A percentile compares a stretch with the other conserved stretches of the same genome.
These are phyloP conservation scores for Lupinus albus DNA, from an alignment of 306 rosid species.

Conservation along the genomic window DNA sequence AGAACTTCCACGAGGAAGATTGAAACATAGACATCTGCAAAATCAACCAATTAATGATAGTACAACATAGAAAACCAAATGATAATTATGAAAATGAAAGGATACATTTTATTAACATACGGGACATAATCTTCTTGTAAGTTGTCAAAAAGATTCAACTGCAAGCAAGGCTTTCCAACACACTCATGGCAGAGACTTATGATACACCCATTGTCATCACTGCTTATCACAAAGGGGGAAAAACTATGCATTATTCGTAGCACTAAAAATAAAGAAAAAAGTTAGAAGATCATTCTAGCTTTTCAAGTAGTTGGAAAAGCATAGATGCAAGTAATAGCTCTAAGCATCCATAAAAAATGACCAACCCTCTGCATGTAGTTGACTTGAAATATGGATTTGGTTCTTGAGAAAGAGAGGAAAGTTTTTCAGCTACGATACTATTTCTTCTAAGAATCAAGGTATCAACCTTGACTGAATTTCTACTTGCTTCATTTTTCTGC, in stretches of 20 bases:
- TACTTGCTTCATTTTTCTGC: no score
- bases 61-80: neutral
- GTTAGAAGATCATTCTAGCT: no score
- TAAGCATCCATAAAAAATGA: neutral
- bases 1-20: constrained; percentile 29
- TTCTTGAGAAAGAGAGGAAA: constrained; percentile 23
- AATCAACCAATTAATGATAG: neutral
- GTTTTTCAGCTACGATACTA: constrained; percentile 35
- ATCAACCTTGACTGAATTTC: no score
- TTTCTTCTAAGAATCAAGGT: constrained; percentile 38
- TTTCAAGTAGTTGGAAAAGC: no score
- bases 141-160: neutral
- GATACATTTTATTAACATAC: constrained; percentile 40
- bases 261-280: no score
- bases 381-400: constrained; percentile 12
- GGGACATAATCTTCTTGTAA: constrained; percentile 31
- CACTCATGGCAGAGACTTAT: constrained; percentile 18
- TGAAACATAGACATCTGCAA: constrained; percentile 47
- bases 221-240: constrained; percentile 3
- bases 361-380: constrained; percentile 42
- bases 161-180: neutral
- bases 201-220: constrained; percentile 50
- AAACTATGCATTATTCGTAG: neutral
- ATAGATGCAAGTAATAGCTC: no score
- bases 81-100: neutral